Percentiles rank a stretch among this genome's conserved stretches.
These are phyloP conservation scores for barrel medic (Medicago truncatula) DNA, from an alignment of 306 rosid genomes.

Conservation along the genomic window DNA sequence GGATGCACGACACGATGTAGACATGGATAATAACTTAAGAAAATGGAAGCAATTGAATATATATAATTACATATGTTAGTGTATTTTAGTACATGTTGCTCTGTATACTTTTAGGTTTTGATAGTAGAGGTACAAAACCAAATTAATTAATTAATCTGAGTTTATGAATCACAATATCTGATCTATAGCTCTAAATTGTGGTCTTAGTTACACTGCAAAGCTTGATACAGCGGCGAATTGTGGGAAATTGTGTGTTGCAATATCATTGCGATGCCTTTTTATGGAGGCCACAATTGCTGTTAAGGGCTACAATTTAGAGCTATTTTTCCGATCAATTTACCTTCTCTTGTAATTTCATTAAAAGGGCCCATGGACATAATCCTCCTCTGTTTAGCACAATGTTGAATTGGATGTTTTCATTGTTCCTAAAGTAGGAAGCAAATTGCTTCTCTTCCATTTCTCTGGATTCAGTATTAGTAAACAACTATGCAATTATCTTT, in stretches of 20 bases:
- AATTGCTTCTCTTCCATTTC: background rate
- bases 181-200: background rate
- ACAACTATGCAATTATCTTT: background rate
- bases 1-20: too few species aligned
- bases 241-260: too few species aligned
- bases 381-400: background rate
- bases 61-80: too few species aligned
- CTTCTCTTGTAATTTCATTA: background rate
- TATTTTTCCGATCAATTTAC: background rate
- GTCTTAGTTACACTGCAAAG: too few species aligned
- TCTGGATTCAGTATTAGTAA: background rate
- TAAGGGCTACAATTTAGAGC: too few species aligned
- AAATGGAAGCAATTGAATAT: too few species aligned
- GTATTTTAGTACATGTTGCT: background rate
- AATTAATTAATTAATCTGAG: background rate
- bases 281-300: too few species aligned
- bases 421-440: background rate
- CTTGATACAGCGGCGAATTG: too few species aligned
- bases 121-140: background rate
- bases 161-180: background rate
- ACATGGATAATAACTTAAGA: background rate
- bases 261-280: too few species aligned
- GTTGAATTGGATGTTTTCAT: background rate
- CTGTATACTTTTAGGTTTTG: background rate
- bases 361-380: background rate